A percentile compares a stretch with the other conserved stretches of the same genome.
Conservation (phyloP, 202 grass and related monocot genomes). For the Hordeum pubiflorum region DNA sequence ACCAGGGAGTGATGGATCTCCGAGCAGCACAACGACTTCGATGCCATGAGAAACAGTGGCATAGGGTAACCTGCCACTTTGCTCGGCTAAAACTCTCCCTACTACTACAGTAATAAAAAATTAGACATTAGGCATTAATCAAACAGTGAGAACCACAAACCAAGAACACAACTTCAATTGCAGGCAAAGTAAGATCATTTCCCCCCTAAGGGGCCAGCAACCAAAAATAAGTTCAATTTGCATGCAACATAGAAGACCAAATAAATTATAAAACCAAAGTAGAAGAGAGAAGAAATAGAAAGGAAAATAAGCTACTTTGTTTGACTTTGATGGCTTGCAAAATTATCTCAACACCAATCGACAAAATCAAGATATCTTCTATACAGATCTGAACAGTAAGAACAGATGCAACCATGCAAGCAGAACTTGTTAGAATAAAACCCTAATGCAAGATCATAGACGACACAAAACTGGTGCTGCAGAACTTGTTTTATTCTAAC, state of each 20-base stretch:
- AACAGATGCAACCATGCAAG: background rate
- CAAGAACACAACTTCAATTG: background rate
- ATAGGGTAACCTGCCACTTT: background rate
- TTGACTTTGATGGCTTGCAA: background rate
- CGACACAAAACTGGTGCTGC: too few relatives aligned
- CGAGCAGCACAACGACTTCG: constrained; percentile 36
- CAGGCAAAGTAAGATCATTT: background rate
- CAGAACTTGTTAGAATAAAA: too few relatives aligned
- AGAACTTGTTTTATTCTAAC: too few relatives aligned
- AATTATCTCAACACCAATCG: background rate
- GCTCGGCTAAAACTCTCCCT: background rate
- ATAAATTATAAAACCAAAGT: background rate
- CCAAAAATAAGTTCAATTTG: background rate
- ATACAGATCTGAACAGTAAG: background rate
- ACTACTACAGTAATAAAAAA: background rate
- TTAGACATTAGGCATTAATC: background rate
- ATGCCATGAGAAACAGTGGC: constrained; percentile 1
- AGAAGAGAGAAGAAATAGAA: background rate
- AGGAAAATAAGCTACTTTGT: background rate
- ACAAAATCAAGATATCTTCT: background rate
- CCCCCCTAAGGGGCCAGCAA: background rate
- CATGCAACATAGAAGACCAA: background rate
- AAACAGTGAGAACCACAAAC: background rate
- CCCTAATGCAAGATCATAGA: too few relatives aligned
- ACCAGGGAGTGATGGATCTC: constrained; percentile 10